Base-by-base conservation (phyloP, 106 monocot species). In the Amphibolis antarctica region DNA sequence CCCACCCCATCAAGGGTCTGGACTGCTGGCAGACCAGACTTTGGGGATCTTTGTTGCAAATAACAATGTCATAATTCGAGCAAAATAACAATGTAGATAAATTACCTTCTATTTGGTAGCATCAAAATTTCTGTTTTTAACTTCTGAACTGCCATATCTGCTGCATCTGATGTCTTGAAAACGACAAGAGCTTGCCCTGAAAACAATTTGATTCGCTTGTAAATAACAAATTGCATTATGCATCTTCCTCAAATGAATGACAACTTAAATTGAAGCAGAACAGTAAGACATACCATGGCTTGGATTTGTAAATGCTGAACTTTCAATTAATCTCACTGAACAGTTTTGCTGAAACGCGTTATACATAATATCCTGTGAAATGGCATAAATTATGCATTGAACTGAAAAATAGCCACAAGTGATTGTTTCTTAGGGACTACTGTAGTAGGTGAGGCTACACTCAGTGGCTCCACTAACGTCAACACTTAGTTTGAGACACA, bases 111-210 rank as follows among this genome's bases (percentile, higher is more conserved):
- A 12, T 49, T 49, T 49, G 71, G 52, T 55, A 80, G 62, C 69
- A 80, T 66, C 64, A 85, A 50, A 48, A 75, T 73, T 48, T 75
- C 77, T 18, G 43, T 66, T 46, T 84, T 81, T 3, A 92, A 78
- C 65, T 69, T 72, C 50, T 68, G 68, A 60, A 79, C 67, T 53
- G 69, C 79, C 22, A 23, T 17, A 19, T 72, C 75, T 25, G 86
- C 86, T 23, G 70, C 83, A 28, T 74, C 71, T 30, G 31, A 77
- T 28, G 77, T 67, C 65, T 77, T 81, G 65, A 83, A 92, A 23
- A 60, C 29, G 43, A 44, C 60, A 18, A 60, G 60, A 42, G 60
- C 60, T 60, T 60, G 31, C 42, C 60, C 60, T 60, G 43, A 4
- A 29, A n/a, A 13, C 14, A 11, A 56, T 26, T 29, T 25, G 3